phyloP scores from a whole-genome alignment of 805 yeast species.

The Kregervanrija fluxuum region DNA sequence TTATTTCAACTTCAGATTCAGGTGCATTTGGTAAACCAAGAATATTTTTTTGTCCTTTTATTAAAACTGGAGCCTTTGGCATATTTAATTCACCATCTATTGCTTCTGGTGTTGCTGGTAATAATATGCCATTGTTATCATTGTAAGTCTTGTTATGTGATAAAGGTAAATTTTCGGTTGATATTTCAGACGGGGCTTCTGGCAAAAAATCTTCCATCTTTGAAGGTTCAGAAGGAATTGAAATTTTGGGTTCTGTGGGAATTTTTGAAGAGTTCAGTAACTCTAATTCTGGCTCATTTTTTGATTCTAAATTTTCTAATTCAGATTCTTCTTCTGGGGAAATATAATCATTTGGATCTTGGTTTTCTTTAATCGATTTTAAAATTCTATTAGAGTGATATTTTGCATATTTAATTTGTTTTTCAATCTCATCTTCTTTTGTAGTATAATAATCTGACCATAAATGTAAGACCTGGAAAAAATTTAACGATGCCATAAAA shows the following conservation, averaged over 20 bases:
- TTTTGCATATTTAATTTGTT: slow-evolving; percentile 53
- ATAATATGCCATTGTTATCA: neutral
- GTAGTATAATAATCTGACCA: slow-evolving; percentile 28
- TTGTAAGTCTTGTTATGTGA: neutral
- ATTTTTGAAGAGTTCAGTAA: slow-evolving; percentile 12
- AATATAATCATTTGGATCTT: slow-evolving; percentile 51
- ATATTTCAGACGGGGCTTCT: slow-evolving; percentile 7
- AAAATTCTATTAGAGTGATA: slow-evolving; percentile 55
- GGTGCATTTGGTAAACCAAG: slow-evolving; percentile 25
- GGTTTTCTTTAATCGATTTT: slow-evolving; percentile 38
- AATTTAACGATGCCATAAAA: slow-evolving; percentile 48
- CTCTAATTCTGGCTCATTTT: neutral
- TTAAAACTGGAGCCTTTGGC: slow-evolving; percentile 25
- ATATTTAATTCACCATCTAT: slow-evolving; percentile 20
- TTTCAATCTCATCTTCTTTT: slow-evolving; percentile 17
- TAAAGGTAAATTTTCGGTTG: neutral
- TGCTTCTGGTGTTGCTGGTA: slow-evolving; percentile 14
- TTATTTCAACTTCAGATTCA: neutral
- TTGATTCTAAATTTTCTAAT: slow-evolving; percentile 4
- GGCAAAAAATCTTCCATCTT: slow-evolving; percentile 7
- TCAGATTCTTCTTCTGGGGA: slow-evolving; percentile 31
- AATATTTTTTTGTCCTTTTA: slow-evolving; percentile 24
- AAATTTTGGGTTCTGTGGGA: neutral
- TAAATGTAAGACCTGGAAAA: slow-evolving; percentile 42
- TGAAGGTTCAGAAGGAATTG: neutral